These are phyloP conservation scores for Trametes gibbosa DNA, from an alignment of 768 basidiomycete genomes.

Conservation along the genomic window DNA sequence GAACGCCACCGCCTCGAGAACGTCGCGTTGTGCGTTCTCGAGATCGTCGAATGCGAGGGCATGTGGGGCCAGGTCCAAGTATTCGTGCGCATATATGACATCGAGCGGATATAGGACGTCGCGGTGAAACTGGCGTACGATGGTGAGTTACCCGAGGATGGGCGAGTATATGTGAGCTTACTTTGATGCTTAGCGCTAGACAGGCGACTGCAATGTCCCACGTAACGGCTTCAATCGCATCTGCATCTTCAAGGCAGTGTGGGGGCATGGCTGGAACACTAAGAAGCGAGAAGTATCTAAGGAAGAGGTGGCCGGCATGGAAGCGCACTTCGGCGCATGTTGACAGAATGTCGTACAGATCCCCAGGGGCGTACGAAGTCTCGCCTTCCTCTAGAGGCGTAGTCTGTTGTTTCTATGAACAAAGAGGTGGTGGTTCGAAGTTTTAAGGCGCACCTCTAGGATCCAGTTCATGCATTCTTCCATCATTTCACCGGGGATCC, in stretches of 20 bases:
- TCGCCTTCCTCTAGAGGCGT: slow-evolving; percentile 13
- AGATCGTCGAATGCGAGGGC: slow-evolving; percentile 44
- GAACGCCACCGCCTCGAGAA: slow-evolving; percentile 48
- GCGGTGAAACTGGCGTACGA: slow-evolving; percentile 63
- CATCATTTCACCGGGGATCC: slow-evolving; percentile 37
- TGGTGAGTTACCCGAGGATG: too few relatives aligned
- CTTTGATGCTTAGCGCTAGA: slow-evolving; percentile 62
- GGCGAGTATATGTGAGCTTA: slow-evolving; percentile 21
- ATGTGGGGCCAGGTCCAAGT: slow-evolving; percentile 49
- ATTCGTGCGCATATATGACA: slow-evolving; percentile 52
- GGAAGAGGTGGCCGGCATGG: slow-evolving; percentile 60
- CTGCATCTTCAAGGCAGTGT: slow-evolving; percentile 6
- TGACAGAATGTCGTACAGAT: slow-evolving; percentile 53
- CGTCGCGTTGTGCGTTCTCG: slow-evolving; percentile 59
- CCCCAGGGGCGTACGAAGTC: slow-evolving; percentile 18
- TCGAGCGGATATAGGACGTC: slow-evolving; percentile 57
- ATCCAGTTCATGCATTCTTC: slow-evolving; percentile 43
- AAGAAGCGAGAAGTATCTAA: slow-evolving; percentile 50
- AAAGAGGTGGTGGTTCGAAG: neutral
- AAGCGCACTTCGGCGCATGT: slow-evolving; percentile 59
- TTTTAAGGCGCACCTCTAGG: slow-evolving; percentile 35
- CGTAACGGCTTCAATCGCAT: slow-evolving; percentile 31
- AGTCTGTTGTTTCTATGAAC: slow-evolving; percentile 11
- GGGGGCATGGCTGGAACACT: slow-evolving; percentile 21
- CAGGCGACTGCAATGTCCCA: slow-evolving; percentile 63